Evolutionary conservation across 345 rosid species (phyloP), one percentile per base, ranked within the genome.

Genomic region (Cardamine resedifolia): DNA sequence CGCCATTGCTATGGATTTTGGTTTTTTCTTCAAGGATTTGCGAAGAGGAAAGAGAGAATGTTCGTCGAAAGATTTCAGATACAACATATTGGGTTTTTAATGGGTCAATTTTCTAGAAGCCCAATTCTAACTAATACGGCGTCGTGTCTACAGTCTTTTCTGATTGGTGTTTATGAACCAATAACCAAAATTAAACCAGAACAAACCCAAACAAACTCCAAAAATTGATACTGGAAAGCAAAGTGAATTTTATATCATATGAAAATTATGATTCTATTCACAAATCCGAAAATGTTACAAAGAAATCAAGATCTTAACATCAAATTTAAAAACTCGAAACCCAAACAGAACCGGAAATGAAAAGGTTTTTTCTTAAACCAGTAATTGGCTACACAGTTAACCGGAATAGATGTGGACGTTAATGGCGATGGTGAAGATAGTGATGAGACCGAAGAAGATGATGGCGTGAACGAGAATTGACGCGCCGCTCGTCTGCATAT

Each of bases 401-500:
- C 81, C 75, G 50, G 85, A 50, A 28, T 83, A 83, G 82, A 85
- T 79, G 78, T 81, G 86, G 51, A 85, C 83, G 44, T 82, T 83
- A 36, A 85, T 72, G 76, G 83, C 86, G 49, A 85, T 79, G 41
- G 83, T 81, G 77, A 85, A 75, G 80, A 85, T 81, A 68, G 88
- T 83, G 80, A 85, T 74, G 77, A 85, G 83, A 66, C 81, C 85
- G 23, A 83, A 83, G 76, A 43, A 85, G 71, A 85, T 77, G 64
- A 83, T 75, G 12, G 86, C 69, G 60, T 85, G 88, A 8, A 85
- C 86, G 8, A 83, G 72, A 33, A 85, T 79, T 1, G 88, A 69
- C 6, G 86, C 84, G 7, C 83, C 85, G 16, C 86, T 85, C 2
- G 88, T 85, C 76, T 85, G 77, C 85, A 85, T 83, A 65, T 64